Evolutionary conservation across 2,329 filamentous ascomycete genomes (phyloP), one percentile per base, ranked within the genome.

Genomic region (Microascus cirrosus): DNA sequence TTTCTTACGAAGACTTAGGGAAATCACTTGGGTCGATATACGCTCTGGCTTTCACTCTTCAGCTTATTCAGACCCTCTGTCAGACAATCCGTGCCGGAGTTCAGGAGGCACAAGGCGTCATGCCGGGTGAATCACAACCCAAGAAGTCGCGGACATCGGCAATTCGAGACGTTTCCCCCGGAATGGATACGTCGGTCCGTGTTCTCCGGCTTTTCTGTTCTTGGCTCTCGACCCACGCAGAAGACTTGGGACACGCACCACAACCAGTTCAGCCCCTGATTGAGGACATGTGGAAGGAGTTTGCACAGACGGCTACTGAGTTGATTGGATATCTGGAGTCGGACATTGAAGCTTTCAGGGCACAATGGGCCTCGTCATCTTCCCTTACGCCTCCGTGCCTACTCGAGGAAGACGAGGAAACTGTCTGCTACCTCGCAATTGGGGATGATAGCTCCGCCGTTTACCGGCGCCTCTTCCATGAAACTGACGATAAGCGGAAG

Each of bases 121-220:
- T 58, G 56, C 56, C 56, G 22, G 56, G 56, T n/a, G 56, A 58
- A 42, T 32, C 36, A 24, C 35, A 58, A 15, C 20, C 35, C 6
- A 28, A 51, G 22, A 36, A 39, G 15, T 58, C 56, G 28, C 48
- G 50, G 11, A 51, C 36, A 6, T 35, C 35, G 18, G 48, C 53
- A 22, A 15, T 54, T n/a, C 20, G 36, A 11, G 35, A 25, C 8
- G 39, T 52, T 32, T 58, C 56, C 22, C 56, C 56, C 5, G 56
- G 55, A 22, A 59, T 54, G 18, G 59, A 62, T 34, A 56, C 59
- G 10, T 58, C 59, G 13, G 20, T 62, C 13, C 55, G 59, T 11
- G 57, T 62, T n/a, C 20, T 62, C 36, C 57, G 61, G 3, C 50
- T 62, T 15, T 62, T 59, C 28, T 59, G 56, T 20, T 59, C 54